Conservation (phyloP, 139 green algal genomes). For the Chlorella sp. region DNA sequence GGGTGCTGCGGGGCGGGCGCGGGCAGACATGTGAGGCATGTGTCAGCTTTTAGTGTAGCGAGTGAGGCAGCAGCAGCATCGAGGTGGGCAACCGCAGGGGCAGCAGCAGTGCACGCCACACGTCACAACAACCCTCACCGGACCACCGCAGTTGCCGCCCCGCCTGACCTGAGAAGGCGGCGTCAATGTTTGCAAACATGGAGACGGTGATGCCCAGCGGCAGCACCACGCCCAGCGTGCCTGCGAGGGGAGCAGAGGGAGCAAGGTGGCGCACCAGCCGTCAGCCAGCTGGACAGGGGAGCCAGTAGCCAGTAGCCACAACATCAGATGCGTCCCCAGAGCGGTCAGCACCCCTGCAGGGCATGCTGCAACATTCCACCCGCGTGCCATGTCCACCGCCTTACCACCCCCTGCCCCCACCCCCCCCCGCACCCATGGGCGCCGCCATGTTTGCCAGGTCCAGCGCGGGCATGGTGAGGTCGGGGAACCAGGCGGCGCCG, state of each 20-base stretch:
- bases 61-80: not conserved
- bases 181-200: constrained; percentile 69
- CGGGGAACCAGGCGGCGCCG: constrained; percentile 77
- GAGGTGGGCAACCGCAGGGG: too few species aligned
- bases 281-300: not conserved
- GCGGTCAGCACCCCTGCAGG: not conserved
- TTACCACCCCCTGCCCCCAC: not conserved
- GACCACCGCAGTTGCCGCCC: not conserved
- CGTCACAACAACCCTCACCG: too few species aligned
- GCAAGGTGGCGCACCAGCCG: not conserved
- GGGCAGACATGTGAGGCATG: not conserved
- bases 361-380: not conserved
- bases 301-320: not conserved
- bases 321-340: too few species aligned
- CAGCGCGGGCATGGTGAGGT: constrained; percentile 71
- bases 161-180: constrained; percentile 46
- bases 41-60: too few species aligned
- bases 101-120: too few species aligned
- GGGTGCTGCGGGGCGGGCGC: not conserved
- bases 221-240: constrained; percentile 59
- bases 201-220: constrained; percentile 55
- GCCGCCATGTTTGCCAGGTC: constrained; percentile 43
- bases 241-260: constrained; percentile 10
- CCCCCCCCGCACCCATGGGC: constrained; percentile 35
- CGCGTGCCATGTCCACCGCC: not conserved